Conservation (phyloP, 1,284 basidiomycete species). For the Trichosporon asahii region DNA sequence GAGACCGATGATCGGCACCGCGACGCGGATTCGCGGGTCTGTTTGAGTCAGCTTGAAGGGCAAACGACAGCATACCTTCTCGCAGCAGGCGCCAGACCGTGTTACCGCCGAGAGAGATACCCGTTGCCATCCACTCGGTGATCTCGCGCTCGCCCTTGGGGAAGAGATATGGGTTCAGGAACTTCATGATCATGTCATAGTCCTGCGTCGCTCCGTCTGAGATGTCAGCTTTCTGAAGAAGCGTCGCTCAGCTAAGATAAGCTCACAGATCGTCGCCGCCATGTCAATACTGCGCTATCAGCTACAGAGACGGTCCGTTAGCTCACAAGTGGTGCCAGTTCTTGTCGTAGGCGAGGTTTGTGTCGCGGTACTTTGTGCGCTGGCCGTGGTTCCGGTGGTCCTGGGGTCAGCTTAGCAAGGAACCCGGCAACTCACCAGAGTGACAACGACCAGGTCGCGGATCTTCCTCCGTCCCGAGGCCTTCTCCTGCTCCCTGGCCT, state of each 20-base stretch:
- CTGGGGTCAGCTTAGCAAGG: conserved; percentile 48
- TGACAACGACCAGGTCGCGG: conserved; percentile 46
- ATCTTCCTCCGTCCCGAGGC: conserved; percentile 22
- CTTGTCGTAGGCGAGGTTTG: conserved; percentile 62
- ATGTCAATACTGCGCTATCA: conserved; percentile 58
- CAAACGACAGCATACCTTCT: conserved; percentile 34
- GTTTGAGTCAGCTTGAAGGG: conserved; percentile 14
- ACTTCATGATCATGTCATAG: conserved; percentile 74
- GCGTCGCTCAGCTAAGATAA: not conserved
- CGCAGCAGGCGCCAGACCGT: conserved; percentile 53
- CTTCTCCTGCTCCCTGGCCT: conserved; percentile 19
- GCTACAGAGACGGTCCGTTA: conserved; percentile 20
- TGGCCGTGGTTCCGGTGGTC: conserved; percentile 75
- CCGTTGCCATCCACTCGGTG: conserved; percentile 62
- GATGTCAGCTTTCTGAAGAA: not conserved
- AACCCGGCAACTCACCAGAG: conserved; percentile 34
- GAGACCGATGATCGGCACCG: conserved; percentile 70
- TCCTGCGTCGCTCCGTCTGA: conserved; percentile 67
- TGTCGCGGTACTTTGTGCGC: conserved; percentile 57
- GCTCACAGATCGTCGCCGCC: conserved; percentile 61
- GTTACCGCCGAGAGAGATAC: conserved; percentile 56
- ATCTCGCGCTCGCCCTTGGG: conserved; percentile 65
- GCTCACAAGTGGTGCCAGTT: conserved; percentile 60
- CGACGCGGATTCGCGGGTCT: conserved; percentile 69
- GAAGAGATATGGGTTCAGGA: conserved; percentile 72